Evolutionary conservation across 345 rosid genomes (phyloP).

Genomic region (Bruguiera gymnorhiza): DNA sequence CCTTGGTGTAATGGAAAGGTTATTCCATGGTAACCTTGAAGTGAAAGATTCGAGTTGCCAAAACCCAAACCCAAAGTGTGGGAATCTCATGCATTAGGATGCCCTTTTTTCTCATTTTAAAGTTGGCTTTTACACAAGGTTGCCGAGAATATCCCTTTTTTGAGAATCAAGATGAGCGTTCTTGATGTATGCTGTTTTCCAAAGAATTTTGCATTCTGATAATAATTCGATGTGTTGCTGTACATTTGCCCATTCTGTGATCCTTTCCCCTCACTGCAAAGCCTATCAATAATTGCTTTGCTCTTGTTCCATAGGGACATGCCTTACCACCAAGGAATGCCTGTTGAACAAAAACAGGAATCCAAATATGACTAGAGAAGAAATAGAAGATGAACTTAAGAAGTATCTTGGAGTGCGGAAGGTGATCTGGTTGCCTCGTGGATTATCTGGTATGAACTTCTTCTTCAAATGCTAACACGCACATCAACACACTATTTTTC

Average conservation of each 20-base stretch:
- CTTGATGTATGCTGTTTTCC: too few species aligned
- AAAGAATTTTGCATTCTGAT: too few species aligned
- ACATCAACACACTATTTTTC: background rate
- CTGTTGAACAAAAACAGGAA: conserved; percentile 83
- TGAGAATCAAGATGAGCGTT: too few species aligned
- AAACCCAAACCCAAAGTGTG: too few species aligned
- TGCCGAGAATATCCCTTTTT: too few species aligned
- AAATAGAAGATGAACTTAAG: conserved; percentile 75
- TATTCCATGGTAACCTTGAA: too few species aligned
- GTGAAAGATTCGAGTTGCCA: too few species aligned
- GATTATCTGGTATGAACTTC: conserved; percentile 59
- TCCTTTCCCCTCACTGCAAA: background rate
- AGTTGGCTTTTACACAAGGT: too few species aligned
- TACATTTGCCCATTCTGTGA: background rate
- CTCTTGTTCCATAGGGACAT: conserved; percentile 54
- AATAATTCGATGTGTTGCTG: background rate
- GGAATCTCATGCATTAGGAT: too few species aligned
- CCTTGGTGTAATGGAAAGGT: too few species aligned
- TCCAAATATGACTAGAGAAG: conserved; percentile 64
- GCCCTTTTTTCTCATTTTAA: too few species aligned
- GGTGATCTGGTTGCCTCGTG: conserved; percentile 83
- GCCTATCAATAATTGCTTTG: background rate
- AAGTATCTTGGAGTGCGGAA: conserved; percentile 65
- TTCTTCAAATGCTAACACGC: too few species aligned
- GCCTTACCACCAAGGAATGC: conserved; percentile 92